A percentile compares a stretch with the other conserved stretches of the same genome.
phyloP scores from a whole-genome alignment of 306 rosid species.

The Prunus armeniaca region DNA sequence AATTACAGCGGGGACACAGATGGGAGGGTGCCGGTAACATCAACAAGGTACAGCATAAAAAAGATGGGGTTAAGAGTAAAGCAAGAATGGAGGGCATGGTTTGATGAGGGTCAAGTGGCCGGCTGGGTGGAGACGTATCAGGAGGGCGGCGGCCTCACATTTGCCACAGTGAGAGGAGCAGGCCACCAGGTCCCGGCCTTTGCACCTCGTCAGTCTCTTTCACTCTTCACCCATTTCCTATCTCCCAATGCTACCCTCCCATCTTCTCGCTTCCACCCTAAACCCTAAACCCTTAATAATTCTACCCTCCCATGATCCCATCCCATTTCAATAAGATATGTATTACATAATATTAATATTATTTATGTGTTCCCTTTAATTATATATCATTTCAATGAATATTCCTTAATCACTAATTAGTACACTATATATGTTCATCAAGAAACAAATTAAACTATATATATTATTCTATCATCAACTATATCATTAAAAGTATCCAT shows the following conservation, averaged over 20 bases:
- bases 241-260: constrained; percentile 37
- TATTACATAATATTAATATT: no score
- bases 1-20: constrained; percentile 58
- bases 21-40: constrained; percentile 64
- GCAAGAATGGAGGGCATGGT: constrained; percentile 66
- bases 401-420: no score
- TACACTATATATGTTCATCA: no score
- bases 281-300: no score
- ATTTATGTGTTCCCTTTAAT: no score
- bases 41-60: constrained; percentile 57
- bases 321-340: no score
- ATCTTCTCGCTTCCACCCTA: constrained; percentile 25
- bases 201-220: constrained; percentile 50
- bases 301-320: background rate
- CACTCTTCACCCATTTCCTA: constrained; percentile 58
- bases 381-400: no score
- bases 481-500: no score
- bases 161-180: constrained; percentile 67
- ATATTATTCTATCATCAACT: no score
- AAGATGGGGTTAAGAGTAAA: constrained; percentile 36
- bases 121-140: constrained; percentile 62
- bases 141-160: constrained; percentile 53
- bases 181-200: constrained; percentile 67
- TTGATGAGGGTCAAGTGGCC: constrained; percentile 39
- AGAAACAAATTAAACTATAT: no score